Percentiles rank a stretch among this genome's conserved stretches.
Evolutionary conservation across 306 rosid genomes (phyloP).

Genomic region (Prunus fruticosa): DNA sequence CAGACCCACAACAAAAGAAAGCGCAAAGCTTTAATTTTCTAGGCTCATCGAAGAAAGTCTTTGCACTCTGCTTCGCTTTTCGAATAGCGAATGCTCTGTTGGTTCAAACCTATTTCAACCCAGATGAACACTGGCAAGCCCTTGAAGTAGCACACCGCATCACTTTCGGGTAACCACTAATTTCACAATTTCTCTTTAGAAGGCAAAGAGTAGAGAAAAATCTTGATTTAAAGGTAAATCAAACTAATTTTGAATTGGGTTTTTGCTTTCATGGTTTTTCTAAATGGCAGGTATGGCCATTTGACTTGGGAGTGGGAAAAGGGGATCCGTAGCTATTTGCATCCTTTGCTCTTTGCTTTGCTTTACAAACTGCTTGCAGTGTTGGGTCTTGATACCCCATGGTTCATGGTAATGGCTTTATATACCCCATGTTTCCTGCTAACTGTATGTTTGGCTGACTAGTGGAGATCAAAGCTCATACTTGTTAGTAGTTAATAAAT

Average conservation of each 20-base stretch:
- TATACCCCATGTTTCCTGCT: background rate
- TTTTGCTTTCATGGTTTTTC: slow-evolving; percentile 1
- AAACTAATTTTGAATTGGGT: slow-evolving; percentile 10
- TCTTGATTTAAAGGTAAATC: background rate
- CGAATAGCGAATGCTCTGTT: slow-evolving; percentile 69
- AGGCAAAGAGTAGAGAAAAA: background rate
- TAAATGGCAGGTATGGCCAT: slow-evolving; percentile 69
- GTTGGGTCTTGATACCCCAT: slow-evolving; percentile 66
- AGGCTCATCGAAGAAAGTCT: slow-evolving; percentile 37
- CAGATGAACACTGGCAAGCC: slow-evolving; percentile 98
- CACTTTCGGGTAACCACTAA: slow-evolving; percentile 55
- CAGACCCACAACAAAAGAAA: slow-evolving; percentile 19
- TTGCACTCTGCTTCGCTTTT: slow-evolving; percentile 59
- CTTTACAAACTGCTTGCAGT: slow-evolving; percentile 66
- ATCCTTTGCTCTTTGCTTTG: slow-evolving; percentile 73
- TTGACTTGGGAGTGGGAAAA: slow-evolving; percentile 92
- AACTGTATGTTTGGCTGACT: background rate
- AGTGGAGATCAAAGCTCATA: background rate
- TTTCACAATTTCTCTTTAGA: background rate
- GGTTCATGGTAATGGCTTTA: slow-evolving; percentile 62
- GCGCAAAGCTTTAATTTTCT: background rate
- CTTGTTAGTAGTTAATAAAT: background rate
- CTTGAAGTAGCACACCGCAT: slow-evolving; percentile 90
- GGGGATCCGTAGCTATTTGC: slow-evolving; percentile 86
- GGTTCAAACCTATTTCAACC: slow-evolving; percentile 84